These are phyloP conservation scores for Ceratocystis papillata DNA, from an alignment of 2,329 filamentous ascomycete genomes.

Conservation along the genomic window DNA sequence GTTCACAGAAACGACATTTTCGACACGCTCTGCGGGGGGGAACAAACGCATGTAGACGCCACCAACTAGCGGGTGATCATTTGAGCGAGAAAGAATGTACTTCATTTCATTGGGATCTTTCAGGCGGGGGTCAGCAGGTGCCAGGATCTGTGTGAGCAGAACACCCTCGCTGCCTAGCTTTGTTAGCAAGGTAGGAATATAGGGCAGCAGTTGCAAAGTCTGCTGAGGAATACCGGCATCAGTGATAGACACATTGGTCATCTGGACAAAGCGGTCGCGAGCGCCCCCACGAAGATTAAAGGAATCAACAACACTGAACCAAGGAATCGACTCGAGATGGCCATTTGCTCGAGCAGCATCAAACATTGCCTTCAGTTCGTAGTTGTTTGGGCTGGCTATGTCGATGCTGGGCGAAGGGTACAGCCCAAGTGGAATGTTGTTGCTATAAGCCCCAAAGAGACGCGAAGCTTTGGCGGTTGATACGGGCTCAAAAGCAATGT, in stretches of 20 bases:
- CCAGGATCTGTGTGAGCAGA: conserved; percentile 61
- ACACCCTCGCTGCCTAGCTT: conserved; percentile 72
- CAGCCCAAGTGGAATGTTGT: conserved; percentile 35
- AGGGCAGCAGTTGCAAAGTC: conserved; percentile 73
- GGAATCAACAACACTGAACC: conserved; percentile 72
- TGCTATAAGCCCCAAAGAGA: conserved; percentile 45
- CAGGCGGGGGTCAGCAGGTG: conserved; percentile 56
- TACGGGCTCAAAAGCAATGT: conserved; percentile 78
- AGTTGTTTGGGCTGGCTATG: conserved; percentile 69
- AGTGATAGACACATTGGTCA: conserved; percentile 58
- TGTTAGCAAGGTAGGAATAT: conserved; percentile 71
- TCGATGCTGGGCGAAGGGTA: conserved; percentile 57
- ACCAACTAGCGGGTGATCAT: conserved; percentile 45
- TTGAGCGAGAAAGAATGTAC: conserved; percentile 59
- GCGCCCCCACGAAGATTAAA: conserved; percentile 65
- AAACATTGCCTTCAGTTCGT: conserved; percentile 75
- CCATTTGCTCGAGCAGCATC: conserved; percentile 52
- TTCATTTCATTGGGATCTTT: conserved; percentile 49
- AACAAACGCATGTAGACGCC: conserved; percentile 75
- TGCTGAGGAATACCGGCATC: conserved; percentile 76
- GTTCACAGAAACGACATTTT: conserved; percentile 68
- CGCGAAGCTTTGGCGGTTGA: conserved; percentile 65
- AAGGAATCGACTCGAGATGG: conserved; percentile 57
- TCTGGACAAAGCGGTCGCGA: conserved; percentile 56
- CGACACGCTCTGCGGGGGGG: conserved; percentile 53